These are phyloP conservation scores for Kockiozyma suomiensis DNA, from an alignment of 805 yeast species.

Conservation along the genomic window DNA sequence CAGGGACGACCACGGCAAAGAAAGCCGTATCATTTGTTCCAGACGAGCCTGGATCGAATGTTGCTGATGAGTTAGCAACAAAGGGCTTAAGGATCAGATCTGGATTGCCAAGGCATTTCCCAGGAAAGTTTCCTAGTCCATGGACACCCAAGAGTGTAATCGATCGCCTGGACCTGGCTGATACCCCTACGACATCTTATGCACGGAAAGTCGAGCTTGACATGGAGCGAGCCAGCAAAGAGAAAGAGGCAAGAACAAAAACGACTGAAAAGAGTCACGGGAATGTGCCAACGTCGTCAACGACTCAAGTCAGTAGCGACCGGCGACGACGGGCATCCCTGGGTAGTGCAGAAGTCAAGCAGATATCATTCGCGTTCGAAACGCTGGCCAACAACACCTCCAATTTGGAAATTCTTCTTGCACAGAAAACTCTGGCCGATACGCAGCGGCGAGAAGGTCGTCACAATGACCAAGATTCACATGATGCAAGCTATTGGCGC, in stretches of 20 bases:
- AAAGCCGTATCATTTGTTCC: conserved; percentile 29
- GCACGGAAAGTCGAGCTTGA: conserved; percentile 9
- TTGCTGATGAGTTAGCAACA: neutral
- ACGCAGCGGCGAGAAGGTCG: neutral
- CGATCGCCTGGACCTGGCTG: conserved; percentile 21
- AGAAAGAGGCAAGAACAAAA: too few species aligned
- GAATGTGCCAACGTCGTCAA: neutral
- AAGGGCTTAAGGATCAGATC: conserved; percentile 20
- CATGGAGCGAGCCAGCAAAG: neutral
- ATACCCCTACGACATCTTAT: conserved; percentile 16
- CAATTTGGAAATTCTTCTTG: conserved; percentile 10
- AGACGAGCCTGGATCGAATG: neutral
- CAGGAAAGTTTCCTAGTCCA: conserved; percentile 38
- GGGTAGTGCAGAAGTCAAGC: neutral
- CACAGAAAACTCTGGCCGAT: neutral
- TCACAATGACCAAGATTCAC: neutral
- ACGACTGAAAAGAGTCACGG: neutral
- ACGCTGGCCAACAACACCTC: conserved; percentile 12
- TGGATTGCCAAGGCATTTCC: conserved; percentile 34
- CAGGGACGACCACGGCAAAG: conserved; percentile 25
- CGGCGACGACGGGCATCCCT: neutral
- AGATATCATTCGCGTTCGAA: conserved; percentile 1
- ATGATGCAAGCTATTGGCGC: conserved; percentile 16
- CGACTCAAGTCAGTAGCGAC: neutral
- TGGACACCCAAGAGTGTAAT: conserved; percentile 30